Evolutionary conservation across 441 rosid genomes (phyloP).

Genomic region (Aquilaria agallochum): DNA sequence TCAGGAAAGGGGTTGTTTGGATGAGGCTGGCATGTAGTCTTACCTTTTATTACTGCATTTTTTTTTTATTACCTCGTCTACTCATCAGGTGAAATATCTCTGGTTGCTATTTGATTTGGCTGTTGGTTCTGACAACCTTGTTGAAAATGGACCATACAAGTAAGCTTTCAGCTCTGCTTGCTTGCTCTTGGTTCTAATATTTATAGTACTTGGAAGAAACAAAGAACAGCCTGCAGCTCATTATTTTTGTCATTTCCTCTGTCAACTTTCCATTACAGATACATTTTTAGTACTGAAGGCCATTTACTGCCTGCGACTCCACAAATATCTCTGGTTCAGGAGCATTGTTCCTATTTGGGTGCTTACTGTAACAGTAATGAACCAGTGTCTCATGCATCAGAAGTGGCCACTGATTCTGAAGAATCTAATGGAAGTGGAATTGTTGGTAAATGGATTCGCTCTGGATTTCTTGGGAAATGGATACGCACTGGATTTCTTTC

Average conservation of each 20-base stretch:
- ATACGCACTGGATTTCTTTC: slow-evolving; percentile 21
- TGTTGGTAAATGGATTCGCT: slow-evolving; percentile 27
- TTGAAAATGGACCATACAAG: slow-evolving; percentile 99
- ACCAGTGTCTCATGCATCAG: slow-evolving; percentile 30
- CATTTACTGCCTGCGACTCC: slow-evolving; percentile 89
- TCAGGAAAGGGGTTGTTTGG: too few species aligned
- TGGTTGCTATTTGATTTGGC: slow-evolving; percentile 99
- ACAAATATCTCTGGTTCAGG: slow-evolving; percentile 76
- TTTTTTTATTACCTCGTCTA: slow-evolving; percentile 8
- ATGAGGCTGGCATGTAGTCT: not conserved
- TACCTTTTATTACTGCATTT: slow-evolving; percentile 2
- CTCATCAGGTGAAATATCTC: slow-evolving; percentile 76
- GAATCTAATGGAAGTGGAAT: slow-evolving; percentile 39
- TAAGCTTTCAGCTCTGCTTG: slow-evolving; percentile 28
- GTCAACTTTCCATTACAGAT: slow-evolving; percentile 38
- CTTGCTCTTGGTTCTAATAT: too few species aligned
- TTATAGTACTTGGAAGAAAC: too few species aligned
- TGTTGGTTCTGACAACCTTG: slow-evolving; percentile 82
- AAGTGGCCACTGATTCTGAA: slow-evolving; percentile 26
- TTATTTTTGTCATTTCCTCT: not conserved
- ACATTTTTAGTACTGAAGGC: slow-evolving; percentile 90
- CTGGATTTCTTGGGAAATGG: slow-evolving; percentile 27
- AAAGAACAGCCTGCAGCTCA: slow-evolving; percentile 1
- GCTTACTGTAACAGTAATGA: slow-evolving; percentile 65
- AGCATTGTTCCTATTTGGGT: slow-evolving; percentile 86